A percentile compares a stretch with the other conserved stretches of the same genome.
These are phyloP conservation scores for Mucor irregularis DNA, from an alignment of 371 early-diverging fungal genomes.

Conservation along the genomic window DNA sequence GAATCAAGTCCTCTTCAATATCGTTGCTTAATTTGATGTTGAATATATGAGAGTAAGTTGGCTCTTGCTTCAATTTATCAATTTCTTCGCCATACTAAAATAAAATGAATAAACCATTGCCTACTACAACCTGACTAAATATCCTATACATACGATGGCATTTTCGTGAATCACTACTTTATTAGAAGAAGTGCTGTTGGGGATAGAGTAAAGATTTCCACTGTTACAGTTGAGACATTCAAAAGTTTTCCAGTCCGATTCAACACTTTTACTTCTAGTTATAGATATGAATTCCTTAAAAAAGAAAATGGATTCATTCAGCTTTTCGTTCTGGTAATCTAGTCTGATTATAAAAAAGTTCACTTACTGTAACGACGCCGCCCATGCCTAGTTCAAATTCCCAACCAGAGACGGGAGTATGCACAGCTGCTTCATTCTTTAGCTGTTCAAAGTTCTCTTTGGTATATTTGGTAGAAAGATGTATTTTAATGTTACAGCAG, in stretches of 20 bases:
- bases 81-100: constrained; percentile 22
- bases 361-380: constrained; percentile 37
- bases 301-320: background rate
- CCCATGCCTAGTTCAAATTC: constrained; percentile 46
- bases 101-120: background rate
- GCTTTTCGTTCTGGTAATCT: too few relatives aligned
- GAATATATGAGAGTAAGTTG: constrained; percentile 28
- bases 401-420: constrained; percentile 32
- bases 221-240: constrained; percentile 38
- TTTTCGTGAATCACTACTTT: constrained; percentile 19
- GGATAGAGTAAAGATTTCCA: constrained; percentile 32
- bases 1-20: background rate
- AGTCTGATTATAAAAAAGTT: background rate
- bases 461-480: constrained; percentile 33
- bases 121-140: background rate
- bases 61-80: constrained; percentile 11
- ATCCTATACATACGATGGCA: constrained; percentile 4
- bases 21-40: constrained; percentile 18
- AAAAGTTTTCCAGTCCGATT: constrained; percentile 24
- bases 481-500: constrained; percentile 42
- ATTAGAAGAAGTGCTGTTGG: constrained; percentile 7
- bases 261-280: constrained; percentile 3
- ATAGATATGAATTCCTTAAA: constrained; percentile 13
- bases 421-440: constrained; percentile 11
- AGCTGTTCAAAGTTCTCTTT: constrained; percentile 19